Evolutionary conservation across 441 rosid species (phyloP), one percentile per base, ranked within the genome.

Genomic region (Flueggea neowawraea): DNA sequence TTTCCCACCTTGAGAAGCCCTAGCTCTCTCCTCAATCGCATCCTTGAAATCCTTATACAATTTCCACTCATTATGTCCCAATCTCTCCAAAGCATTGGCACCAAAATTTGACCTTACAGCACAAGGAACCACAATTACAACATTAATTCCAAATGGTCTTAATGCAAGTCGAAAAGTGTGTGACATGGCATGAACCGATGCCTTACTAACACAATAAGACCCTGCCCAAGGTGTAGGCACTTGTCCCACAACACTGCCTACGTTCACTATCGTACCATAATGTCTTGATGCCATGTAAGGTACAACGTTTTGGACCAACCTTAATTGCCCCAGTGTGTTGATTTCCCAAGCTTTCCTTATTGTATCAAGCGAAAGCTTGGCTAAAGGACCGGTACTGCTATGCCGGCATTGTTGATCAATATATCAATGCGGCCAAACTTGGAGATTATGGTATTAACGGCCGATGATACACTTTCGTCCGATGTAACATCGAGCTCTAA

Each of bases 211-310:
- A 39, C 87, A 78, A 50, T 86, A 83, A 0, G 91, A 81, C 53
- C 91, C 91, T 16, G 83, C 84, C 85, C 87, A 81, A 17, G 91
- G 91, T 1, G 85, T 78, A 4, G 88, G 72, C 7, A 73, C 88
- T 36, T 16, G 72, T 52, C 90, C 88, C 0, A 70, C 87, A 4
- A 84, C 85, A 31, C 85, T 87, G 47, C 85, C 88, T 41, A 82
- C 60, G 55, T 87, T 84, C 16, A 82, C 86, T 60, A 84, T 79
- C 8, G 64, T 61, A 15, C 93, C 93, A 11, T 67, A 68, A 3
- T 79, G 55, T 48, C 69, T 62, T 12, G 66, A 61, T 1, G 77
- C 89, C 93, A 84, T 84, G 67, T 75, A 52, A 15, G 93, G 93
- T 15, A 84, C 88, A n/a, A 84, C 82, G 31, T 77, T 76, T 67